Evolutionary conservation across 768 basidiomycete genomes (phyloP), one percentile per base, ranked within the genome.

Genomic region (Chiua virens): DNA sequence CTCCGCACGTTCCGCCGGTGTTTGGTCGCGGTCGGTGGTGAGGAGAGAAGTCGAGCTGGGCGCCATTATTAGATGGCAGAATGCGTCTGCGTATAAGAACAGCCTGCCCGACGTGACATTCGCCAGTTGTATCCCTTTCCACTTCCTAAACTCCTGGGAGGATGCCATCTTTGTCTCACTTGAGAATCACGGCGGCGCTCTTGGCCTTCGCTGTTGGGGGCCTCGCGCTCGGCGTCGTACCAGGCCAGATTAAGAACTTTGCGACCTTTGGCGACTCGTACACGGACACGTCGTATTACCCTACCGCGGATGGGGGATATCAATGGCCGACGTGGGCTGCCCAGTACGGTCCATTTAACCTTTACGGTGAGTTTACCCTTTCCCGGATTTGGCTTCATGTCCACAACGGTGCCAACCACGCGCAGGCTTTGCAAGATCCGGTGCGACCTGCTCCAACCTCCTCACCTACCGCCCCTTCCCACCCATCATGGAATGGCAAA

Each of bases 181-280:
- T 44, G 11, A 37, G 45, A 38, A 40, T 64, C 10, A 50, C 35
- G 1, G 52, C 46, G 2, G 36, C 53, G 18, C 7, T 58, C n/a
- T 30, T 65, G 45, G 46, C 57, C 5, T 32, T 66, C 20, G 36
- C 44, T 18, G 22, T 41, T 8, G 44, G 52, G 3, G 49, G 54
- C 14, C 23, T 49, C 35, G 52, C 53, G 7, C 27, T 45, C 13
- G 73, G 68, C 11, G 59, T 75, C 4, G 50, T 56, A 21, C 67
- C 72, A 0, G 71, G 70, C 7, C 80, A 82, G 54, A 83, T 87
- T 51, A 81, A 80, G 62, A 78, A 79, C 51, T 72, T 86, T 14
- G 85, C 83, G 47, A 84, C 83, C 0, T 87, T 87, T 50, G 85
- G 85, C 4, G 85, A 86, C 66, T 81, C 79, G 44, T 85, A 83